phyloP scores from a whole-genome alignment of 306 rosid genomes.

The Acacia acuminata region DNA sequence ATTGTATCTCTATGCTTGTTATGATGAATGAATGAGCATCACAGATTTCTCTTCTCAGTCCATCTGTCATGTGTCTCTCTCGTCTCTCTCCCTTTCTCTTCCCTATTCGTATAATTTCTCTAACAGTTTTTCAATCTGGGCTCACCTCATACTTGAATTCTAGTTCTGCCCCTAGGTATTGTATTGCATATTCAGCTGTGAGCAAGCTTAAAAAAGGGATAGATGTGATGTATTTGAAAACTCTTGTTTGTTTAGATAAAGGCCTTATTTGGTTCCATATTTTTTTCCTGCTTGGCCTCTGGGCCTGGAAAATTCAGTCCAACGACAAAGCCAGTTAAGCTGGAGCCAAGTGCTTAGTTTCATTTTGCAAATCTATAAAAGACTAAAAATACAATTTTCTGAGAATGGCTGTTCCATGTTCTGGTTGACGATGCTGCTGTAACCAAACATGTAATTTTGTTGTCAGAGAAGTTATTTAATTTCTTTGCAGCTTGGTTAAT shows the following conservation, averaged over 20 bases:
- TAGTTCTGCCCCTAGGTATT: neutral
- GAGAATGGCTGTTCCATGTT: neutral
- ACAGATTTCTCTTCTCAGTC: too few relatives aligned
- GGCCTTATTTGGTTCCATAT: neutral
- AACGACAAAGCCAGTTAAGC: neutral
- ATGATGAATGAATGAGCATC: too few relatives aligned
- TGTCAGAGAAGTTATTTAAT: neutral
- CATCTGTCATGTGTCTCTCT: too few relatives aligned
- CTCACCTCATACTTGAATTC: neutral
- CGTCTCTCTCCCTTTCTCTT: too few relatives aligned
- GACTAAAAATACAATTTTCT: neutral
- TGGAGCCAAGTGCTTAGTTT: neutral
- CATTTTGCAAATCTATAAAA: neutral
- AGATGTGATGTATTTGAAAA: neutral
- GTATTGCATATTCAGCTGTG: neutral
- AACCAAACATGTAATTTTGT: neutral
- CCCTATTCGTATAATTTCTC: too few relatives aligned
- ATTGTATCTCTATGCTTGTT: too few relatives aligned
- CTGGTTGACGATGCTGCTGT: neutral
- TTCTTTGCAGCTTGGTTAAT: neutral
- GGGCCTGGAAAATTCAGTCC: neutral
- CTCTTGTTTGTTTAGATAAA: neutral
- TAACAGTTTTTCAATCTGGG: neutral
- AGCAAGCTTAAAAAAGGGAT: slow-evolving; percentile 8
- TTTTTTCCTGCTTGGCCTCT: neutral